Evolutionary conservation across 495 filamentous ascomycete genomes (phyloP).

Genomic region (Podospora sp.): DNA sequence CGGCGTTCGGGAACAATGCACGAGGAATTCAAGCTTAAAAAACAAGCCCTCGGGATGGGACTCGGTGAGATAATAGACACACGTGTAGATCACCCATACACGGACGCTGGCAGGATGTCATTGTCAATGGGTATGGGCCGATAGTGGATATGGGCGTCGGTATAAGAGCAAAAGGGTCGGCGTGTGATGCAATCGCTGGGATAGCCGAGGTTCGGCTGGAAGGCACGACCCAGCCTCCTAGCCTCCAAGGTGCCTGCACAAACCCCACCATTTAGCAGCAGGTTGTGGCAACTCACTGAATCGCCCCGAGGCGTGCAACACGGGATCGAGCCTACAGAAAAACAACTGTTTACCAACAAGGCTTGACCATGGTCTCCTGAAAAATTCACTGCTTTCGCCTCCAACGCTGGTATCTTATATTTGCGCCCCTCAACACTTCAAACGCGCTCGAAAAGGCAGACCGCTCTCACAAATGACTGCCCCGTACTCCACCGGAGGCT

Average conservation of each 20-base stretch:
- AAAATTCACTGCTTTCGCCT: not conserved
- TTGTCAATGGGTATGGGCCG: constrained; percentile 13
- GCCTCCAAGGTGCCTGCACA: not conserved
- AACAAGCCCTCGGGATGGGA: not conserved
- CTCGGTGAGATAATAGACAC: not conserved
- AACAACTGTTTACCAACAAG: not conserved
- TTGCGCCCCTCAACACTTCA: not conserved
- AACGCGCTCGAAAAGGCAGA: not conserved
- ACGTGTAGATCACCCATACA: not conserved
- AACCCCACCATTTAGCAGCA: not conserved
- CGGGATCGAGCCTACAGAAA: not conserved
- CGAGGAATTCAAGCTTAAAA: not conserved
- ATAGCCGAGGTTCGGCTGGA: constrained; percentile 21
- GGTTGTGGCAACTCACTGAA: constrained; percentile 10
- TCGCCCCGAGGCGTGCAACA: not conserved
- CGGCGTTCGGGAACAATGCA: not conserved
- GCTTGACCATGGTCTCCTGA: not conserved
- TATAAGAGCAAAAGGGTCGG: not conserved
- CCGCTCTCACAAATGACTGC: not conserved
- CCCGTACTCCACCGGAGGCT: not conserved
- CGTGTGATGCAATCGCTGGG: constrained; percentile 16
- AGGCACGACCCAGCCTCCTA: constrained; percentile 6
- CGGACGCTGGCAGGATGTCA: constrained; percentile 15
- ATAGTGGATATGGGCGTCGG: constrained; percentile 7
- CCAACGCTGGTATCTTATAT: not conserved